A percentile compares a stretch with the other conserved stretches of the same genome.
Conservation (phyloP, 768 basidiomycete species). For the Strobilomyces confusus region DNA sequence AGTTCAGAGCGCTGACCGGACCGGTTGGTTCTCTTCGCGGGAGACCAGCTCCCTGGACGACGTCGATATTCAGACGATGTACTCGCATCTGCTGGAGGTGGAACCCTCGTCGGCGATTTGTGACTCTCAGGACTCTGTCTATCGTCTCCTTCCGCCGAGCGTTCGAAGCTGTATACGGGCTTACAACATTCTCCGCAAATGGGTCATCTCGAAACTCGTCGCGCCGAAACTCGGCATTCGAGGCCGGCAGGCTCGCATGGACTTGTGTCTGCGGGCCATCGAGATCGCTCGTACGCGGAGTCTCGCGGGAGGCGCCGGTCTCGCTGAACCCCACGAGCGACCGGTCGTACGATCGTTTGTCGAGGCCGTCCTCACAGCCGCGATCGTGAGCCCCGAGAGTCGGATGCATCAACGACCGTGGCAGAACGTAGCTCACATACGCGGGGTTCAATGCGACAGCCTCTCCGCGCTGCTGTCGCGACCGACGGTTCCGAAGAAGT, state of each 20-base stretch:
- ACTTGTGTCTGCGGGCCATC: conserved; percentile 63
- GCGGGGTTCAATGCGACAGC: conserved; percentile 61
- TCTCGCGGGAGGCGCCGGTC: conserved; percentile 36
- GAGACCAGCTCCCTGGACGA: conserved; percentile 56
- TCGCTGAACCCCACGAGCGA: conserved; percentile 44
- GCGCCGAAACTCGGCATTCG: conserved; percentile 60
- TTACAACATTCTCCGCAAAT: conserved; percentile 72
- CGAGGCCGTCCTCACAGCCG: conserved; percentile 72
- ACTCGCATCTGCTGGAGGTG: conserved; percentile 67
- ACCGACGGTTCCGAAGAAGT: conserved; percentile 42
- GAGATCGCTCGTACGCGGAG: conserved; percentile 69
- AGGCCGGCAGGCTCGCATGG: conserved; percentile 67
- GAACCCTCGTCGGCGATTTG: conserved; percentile 70
- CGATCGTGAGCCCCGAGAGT: conserved; percentile 73
- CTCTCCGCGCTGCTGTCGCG: conserved; percentile 52
- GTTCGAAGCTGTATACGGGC: conserved; percentile 75
- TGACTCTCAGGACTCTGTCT: conserved; percentile 66
- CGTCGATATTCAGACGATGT: conserved; percentile 77
- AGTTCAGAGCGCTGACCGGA: conserved; percentile 73
- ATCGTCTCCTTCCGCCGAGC: conserved; percentile 70
- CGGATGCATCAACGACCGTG: conserved; percentile 76
- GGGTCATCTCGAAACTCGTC: conserved; percentile 69
- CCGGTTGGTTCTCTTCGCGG: conserved; percentile 67
- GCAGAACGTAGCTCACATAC: conserved; percentile 63
- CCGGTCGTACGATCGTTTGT: conserved; percentile 77